Evolutionary conservation across 2,329 filamentous ascomycete species (phyloP), one percentile per base, ranked within the genome.

Genomic region (Cytospora schulzeri): DNA sequence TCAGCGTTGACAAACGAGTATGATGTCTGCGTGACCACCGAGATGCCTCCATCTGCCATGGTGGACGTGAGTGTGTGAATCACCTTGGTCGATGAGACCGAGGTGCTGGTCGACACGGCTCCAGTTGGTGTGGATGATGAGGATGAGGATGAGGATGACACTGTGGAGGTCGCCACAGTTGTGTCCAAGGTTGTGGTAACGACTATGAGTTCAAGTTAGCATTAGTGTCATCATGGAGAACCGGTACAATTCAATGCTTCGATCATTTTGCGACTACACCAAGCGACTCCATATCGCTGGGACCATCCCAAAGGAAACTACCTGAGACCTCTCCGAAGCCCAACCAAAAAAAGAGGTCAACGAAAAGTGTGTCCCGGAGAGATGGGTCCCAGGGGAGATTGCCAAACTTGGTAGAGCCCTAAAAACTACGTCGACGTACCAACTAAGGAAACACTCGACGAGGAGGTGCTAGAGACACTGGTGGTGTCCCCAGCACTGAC

Each of bases 21-120:
- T 0, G 81, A 81, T 1, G 82, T 84, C n/a, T 77, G 77, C 14
- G 81, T 84, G 57, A 83, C 73, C 15, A 79, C 76, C 3, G 78
- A 77, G 60, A 80, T 74, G 35, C 75, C 77, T 29, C 83, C 83
- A 57, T 81, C 73, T 15, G 74, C 69, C 41, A 78, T 71, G 8
- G 81, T 83, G 8, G 79, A 80, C n/a, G 82, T 85, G 66, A 74
- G 73, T 0, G 79, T 81, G 28, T 76, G 70, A 8, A 73, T 69
- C 14, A 73, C 66, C 52, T 69, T 60, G 63, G 61, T 71, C 12
- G 70, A 72, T 66, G 62, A 81, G 70, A 33, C 75, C 68, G 57
- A 68, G 7, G 69, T 73, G 26, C 75, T 75, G 6, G 65, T 61
- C 17, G 45, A 45, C 17, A 9, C 45, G n/a, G 45, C 22, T 24